Conservation (phyloP, 148 eudicot species). For the Rhododendron griersonianum region DNA sequence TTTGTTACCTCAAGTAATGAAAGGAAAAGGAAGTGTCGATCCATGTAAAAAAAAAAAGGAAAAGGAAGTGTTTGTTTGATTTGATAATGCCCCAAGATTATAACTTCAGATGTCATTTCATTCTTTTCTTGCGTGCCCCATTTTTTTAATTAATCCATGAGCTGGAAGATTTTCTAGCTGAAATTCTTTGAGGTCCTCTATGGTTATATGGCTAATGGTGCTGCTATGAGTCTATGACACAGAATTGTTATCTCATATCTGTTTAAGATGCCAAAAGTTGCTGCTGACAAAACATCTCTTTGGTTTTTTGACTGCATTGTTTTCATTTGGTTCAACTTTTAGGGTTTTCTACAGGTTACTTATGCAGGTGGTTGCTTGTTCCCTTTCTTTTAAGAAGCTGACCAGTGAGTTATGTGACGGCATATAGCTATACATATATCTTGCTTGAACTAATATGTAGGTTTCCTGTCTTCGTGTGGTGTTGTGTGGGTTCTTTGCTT, state of each 20-base stretch:
- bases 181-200: not conserved
- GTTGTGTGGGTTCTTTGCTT: not conserved
- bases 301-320: not conserved
- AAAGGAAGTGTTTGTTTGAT: too few relatives aligned
- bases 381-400: not conserved
- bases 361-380: not conserved
- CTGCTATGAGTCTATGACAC: not conserved
- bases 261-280: not conserved
- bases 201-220: not conserved
- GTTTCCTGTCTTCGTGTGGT: not conserved
- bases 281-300: not conserved
- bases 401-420: not conserved
- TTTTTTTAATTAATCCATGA: not conserved
- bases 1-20: not conserved
- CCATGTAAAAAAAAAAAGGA: too few relatives aligned
- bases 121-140: not conserved
- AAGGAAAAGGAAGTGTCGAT: not conserved
- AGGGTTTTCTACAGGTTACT: not conserved
- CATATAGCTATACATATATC: not conserved
- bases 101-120: not conserved
- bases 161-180: not conserved
- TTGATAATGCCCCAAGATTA: not conserved
- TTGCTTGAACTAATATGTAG: not conserved
- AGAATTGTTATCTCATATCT: not conserved
- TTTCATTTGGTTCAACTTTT: not conserved